Conservation (phyloP, 257 asterid species). For the Salvia splendens region DNA sequence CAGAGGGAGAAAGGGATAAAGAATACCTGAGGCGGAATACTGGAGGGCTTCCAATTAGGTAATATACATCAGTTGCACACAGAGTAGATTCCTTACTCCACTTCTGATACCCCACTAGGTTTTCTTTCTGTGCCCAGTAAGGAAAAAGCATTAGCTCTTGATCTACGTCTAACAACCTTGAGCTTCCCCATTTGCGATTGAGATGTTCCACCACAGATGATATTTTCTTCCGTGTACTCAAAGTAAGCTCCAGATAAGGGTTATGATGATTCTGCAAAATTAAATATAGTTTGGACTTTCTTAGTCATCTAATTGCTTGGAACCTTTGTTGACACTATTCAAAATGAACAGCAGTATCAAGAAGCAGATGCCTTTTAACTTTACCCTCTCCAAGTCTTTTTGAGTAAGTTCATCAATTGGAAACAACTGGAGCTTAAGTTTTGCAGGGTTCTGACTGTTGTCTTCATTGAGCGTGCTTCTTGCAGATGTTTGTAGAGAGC, state of each 20-base stretch:
- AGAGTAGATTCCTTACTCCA: slow-evolving; percentile 85
- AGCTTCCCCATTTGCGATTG: slow-evolving; percentile 85
- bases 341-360: not conserved
- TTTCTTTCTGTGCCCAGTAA: slow-evolving; percentile 64
- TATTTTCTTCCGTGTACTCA: slow-evolving; percentile 83
- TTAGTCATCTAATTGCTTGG: slow-evolving; percentile 10
- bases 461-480: slow-evolving; percentile 42
- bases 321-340: not conserved
- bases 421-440: slow-evolving; percentile 92
- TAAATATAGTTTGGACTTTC: not conserved
- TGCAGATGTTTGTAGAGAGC: slow-evolving; percentile 38
- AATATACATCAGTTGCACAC: slow-evolving; percentile 83
- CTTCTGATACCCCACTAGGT: slow-evolving; percentile 63
- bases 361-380: slow-evolving; percentile 21
- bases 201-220: slow-evolving; percentile 93
- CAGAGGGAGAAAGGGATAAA: not conserved
- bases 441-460: slow-evolving; percentile 52
- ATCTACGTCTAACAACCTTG: slow-evolving; percentile 38
- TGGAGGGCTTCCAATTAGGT: slow-evolving; percentile 72
- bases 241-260: slow-evolving; percentile 89
- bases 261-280: slow-evolving; percentile 74
- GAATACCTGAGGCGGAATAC: slow-evolving; percentile 89
- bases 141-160: slow-evolving; percentile 85
- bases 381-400: slow-evolving; percentile 83
- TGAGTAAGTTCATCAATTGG: slow-evolving; percentile 89